Conservation (phyloP, 805 yeast species). For the Tetrapisispora nanseiensis region DNA sequence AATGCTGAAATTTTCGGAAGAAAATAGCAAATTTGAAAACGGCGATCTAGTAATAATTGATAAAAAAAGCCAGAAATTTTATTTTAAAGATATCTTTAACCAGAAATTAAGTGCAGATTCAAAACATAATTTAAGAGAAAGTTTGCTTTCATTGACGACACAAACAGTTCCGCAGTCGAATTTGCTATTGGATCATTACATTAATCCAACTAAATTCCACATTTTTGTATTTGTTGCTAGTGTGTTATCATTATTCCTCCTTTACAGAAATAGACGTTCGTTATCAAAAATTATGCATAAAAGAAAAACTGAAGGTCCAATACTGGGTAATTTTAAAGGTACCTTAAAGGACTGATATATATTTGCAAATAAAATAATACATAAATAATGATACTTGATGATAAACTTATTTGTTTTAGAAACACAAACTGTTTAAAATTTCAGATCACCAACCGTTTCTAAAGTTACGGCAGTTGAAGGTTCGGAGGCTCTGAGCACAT, state of each 20-base stretch:
- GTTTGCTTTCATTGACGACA: background rate
- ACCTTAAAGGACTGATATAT: background rate
- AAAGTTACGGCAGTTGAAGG: background rate
- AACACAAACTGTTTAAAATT: background rate
- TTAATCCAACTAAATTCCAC: background rate
- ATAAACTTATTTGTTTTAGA: background rate
- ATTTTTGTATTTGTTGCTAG: background rate
- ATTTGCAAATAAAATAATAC: background rate
- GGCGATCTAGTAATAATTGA: slow-evolving; percentile 53
- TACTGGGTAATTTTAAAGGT: background rate
- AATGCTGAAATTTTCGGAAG: background rate
- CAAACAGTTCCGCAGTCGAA: background rate
- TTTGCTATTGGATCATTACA: background rate
- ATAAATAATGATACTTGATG: background rate
- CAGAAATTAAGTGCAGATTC: slow-evolving; percentile 14
- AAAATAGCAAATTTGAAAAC: slow-evolving; percentile 17
- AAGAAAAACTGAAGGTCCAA: background rate
- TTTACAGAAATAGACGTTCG: background rate
- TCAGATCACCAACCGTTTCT: slow-evolving; percentile 1
- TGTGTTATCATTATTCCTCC: background rate
- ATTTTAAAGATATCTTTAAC: slow-evolving; percentile 32
- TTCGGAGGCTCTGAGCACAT: background rate
- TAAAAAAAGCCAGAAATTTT: slow-evolving; percentile 28
- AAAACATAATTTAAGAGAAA: background rate
- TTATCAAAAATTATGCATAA: background rate